Conservation (phyloP, 768 basidiomycete species). For the Kwoniella sp. region DNA sequence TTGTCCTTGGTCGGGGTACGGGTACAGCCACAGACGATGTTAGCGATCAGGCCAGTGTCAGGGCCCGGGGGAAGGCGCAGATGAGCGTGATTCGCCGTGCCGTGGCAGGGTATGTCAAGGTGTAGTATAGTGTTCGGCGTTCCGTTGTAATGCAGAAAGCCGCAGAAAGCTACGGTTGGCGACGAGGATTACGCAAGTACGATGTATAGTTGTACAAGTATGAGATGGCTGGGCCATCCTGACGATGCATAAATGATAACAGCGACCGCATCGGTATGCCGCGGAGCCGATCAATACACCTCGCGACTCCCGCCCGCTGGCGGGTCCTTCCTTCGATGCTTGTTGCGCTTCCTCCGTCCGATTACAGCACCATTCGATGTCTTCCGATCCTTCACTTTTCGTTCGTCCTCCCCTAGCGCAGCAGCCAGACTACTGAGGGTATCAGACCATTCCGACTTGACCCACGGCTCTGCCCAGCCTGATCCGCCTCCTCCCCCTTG, state of each 20-base stretch:
- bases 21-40: too few relatives aligned
- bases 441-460: slow-evolving; percentile 31
- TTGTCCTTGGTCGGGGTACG: not conserved
- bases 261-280: too few relatives aligned
- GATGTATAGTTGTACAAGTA: too few relatives aligned
- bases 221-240: too few relatives aligned
- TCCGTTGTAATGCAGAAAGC: too few relatives aligned
- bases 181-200: too few relatives aligned
- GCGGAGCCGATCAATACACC: slow-evolving; percentile 5
- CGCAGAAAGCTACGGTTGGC: too few relatives aligned
- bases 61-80: not conserved
- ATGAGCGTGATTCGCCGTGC: not conserved
- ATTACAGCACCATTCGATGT: not conserved
- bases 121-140: too few relatives aligned
- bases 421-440: slow-evolving; percentile 15
- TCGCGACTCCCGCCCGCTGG: slow-evolving; percentile 29
- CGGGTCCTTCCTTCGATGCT: slow-evolving; percentile 40
- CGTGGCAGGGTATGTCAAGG: not conserved
- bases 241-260: too few relatives aligned
- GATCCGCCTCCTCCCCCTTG: slow-evolving; percentile 34
- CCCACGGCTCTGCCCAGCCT: slow-evolving; percentile 46
- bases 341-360: slow-evolving; percentile 24
- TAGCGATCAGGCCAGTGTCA: not conserved
- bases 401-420: not conserved
- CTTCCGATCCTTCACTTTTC: not conserved